Conservation (phyloP, 495 filamentous ascomycete genomes). For the Talaromyces wortmannii region DNA sequence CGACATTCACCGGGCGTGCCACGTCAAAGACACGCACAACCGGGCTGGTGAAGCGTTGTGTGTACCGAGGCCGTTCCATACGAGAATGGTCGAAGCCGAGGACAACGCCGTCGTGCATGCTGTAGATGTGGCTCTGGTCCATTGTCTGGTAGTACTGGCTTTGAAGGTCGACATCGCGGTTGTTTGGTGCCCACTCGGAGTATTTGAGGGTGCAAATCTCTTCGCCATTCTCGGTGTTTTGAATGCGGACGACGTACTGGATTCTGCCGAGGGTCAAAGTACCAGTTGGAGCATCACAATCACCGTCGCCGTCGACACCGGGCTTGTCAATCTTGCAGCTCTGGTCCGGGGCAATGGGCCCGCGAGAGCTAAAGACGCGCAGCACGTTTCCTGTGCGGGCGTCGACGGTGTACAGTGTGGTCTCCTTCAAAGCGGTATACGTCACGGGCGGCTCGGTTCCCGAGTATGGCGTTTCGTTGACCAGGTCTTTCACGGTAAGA, state of each 20-base stretch:
- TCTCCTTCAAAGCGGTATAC: conserved; percentile 78
- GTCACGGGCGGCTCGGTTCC: conserved; percentile 63
- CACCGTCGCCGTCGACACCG: conserved; percentile 45
- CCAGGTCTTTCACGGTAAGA: conserved; percentile 74
- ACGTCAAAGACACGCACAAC: conserved; percentile 91
- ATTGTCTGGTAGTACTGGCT: conserved; percentile 71
- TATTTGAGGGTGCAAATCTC: conserved; percentile 86
- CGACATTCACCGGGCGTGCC: conserved; percentile 56
- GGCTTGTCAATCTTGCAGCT: conserved; percentile 34
- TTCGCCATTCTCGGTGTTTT: conserved; percentile 65
- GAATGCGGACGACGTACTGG: conserved; percentile 82
- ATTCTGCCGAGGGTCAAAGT: conserved; percentile 75
- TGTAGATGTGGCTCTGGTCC: conserved; percentile 85
- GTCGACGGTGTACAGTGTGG: conserved; percentile 73
- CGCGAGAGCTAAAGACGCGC: conserved; percentile 54
- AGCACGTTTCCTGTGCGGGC: conserved; percentile 72
- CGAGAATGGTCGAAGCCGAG: conserved; percentile 69
- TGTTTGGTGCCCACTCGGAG: conserved; percentile 93
- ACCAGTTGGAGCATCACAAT: conserved; percentile 63
- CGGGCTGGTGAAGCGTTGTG: conserved; percentile 68
- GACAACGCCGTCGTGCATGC: conserved; percentile 78
- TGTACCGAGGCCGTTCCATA: conserved; percentile 48
- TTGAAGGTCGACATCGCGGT: conserved; percentile 79
- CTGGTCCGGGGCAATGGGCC: conserved; percentile 40
- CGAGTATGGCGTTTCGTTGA: conserved; percentile 60